phyloP scores from a whole-genome alignment of 148 eudicot genomes.

The Cornus suecica region DNA sequence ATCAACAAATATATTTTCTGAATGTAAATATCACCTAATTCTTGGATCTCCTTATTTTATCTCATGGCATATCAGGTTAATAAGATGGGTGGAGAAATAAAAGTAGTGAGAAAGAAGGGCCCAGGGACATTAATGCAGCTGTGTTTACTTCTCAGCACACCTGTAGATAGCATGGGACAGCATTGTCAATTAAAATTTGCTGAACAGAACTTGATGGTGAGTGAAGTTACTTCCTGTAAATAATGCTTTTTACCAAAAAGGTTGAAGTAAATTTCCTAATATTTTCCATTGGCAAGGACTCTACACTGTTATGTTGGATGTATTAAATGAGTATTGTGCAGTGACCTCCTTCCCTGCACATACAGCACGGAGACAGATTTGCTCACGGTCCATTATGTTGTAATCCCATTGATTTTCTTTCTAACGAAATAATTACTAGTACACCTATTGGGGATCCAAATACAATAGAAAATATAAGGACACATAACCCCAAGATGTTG shows the following conservation, averaged over 20 bases:
- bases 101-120: slow-evolving; percentile 78
- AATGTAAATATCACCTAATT: not conserved
- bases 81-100: slow-evolving; percentile 96
- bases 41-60: not conserved
- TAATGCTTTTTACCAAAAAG: not conserved
- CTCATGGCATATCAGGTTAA: slow-evolving; percentile 55
- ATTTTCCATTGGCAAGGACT: not conserved
- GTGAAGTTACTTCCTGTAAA: slow-evolving; percentile 16
- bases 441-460: no score
- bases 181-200: slow-evolving; percentile 42
- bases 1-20: not conserved
- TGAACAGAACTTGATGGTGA: slow-evolving; percentile 52
- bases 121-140: slow-evolving; percentile 81
- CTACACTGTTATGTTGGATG: not conserved
- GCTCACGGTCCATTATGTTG: not conserved
- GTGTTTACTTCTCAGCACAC: slow-evolving; percentile 56
- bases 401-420: no score
- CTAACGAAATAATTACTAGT: no score
- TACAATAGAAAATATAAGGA: no score
- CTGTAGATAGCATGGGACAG: slow-evolving; percentile 39
- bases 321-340: not conserved
- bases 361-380: not conserved
- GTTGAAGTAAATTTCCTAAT: not conserved
- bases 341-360: not conserved
- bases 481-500: no score